These are phyloP conservation scores for Rosa rugosa DNA, from an alignment of 306 rosid genomes.

Conservation along the genomic window DNA sequence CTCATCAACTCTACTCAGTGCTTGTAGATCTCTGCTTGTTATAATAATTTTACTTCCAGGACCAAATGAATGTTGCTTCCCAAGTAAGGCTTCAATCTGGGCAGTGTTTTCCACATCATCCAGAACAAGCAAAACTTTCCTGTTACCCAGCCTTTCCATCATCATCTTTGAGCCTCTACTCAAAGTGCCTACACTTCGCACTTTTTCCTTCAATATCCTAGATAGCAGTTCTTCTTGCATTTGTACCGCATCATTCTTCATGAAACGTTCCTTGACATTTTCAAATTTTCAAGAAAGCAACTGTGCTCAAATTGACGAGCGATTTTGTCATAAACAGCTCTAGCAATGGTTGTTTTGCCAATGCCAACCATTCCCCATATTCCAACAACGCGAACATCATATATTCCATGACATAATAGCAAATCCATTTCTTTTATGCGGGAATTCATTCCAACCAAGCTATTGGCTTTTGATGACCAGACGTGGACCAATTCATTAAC, in stretches of 20 bases:
- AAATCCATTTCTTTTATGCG: background rate
- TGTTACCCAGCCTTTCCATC: too few species aligned
- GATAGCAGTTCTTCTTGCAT: conserved; percentile 1
- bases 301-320: background rate
- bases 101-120: too few species aligned
- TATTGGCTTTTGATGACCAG: background rate
- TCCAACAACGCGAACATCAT: conserved; percentile 4
- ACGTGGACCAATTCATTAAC: background rate
- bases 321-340: background rate
- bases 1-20: background rate
- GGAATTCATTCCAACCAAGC: conserved; percentile 10
- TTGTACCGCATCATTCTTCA: background rate
- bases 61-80: too few species aligned
- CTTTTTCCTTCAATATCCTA: background rate
- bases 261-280: conserved; percentile 5
- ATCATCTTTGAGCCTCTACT: too few species aligned
- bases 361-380: conserved; percentile 13
- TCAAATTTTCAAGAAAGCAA: conserved; percentile 12
- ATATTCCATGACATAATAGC: background rate
- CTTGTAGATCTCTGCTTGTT: background rate
- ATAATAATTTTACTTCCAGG: too few species aligned
- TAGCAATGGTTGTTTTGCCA: conserved; percentile 12
- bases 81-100: too few species aligned
- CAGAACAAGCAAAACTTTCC: too few species aligned
- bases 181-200: background rate